Percentiles rank a stretch among this genome's conserved stretches.
phyloP scores from a whole-genome alignment of 805 yeast genomes.

The Wickerhamomyces ciferrii region DNA sequence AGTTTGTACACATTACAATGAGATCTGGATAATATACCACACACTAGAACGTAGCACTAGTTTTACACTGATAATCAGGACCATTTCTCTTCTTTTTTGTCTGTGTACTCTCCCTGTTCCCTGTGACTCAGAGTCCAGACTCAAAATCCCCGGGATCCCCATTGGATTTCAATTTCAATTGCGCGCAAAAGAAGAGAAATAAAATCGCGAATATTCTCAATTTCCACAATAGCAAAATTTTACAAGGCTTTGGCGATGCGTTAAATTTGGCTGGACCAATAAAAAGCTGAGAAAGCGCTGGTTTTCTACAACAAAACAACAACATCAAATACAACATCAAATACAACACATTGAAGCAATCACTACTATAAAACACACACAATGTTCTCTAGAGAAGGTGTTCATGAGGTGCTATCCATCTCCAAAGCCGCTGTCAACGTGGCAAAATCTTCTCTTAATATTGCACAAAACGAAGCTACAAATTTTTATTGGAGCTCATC shows the following conservation, averaged over 20 bases:
- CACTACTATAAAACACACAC: no score
- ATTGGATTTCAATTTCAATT: not conserved
- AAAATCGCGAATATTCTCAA: not conserved
- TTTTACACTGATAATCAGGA: no score
- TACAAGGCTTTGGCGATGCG: not conserved
- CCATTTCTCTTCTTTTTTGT: no score
- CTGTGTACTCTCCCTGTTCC: no score
- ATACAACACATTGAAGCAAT: not conserved
- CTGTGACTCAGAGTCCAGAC: no score
- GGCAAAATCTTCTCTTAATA: constrained; percentile 6
- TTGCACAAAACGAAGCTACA: constrained; percentile 8
- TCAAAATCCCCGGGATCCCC: no score
- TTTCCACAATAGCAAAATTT: not conserved
- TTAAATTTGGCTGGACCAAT: not conserved
- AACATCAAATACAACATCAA: no score
- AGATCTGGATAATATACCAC: no score
- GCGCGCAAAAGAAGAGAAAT: no score
- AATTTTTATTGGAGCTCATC: constrained; percentile 17
- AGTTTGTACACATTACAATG: no score
- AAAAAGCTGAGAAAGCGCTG: not conserved
- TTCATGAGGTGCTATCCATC: constrained; percentile 14
- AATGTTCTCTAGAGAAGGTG: constrained; percentile 15
- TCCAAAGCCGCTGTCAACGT: constrained; percentile 12
- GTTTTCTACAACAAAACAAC: not conserved
- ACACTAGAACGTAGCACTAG: no score